Conservation (phyloP, 108 stramenopile species). For the Schizochytrium sp. region DNA sequence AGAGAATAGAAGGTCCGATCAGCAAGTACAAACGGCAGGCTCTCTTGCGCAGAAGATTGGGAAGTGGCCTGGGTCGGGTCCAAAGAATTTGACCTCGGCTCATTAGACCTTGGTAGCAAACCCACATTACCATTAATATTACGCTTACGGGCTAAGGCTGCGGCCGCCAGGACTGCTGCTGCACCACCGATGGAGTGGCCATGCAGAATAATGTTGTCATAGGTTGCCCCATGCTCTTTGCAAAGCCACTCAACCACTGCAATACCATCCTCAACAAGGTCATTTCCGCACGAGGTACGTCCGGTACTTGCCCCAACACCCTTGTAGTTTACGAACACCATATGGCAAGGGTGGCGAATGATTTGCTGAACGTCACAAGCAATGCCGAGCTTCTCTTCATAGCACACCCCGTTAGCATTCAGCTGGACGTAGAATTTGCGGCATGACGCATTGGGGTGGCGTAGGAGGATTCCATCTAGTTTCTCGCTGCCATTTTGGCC, state of each 20-base stretch:
- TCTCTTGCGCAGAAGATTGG: background rate
- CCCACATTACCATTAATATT: no score
- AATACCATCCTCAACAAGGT: constrained; percentile 2
- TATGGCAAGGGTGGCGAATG: background rate
- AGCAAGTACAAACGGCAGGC: constrained; percentile 27
- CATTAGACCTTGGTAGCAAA: no score
- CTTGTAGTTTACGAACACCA: constrained; percentile 22
- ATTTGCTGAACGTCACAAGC: constrained; percentile 9
- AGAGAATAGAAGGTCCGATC: constrained; percentile 38
- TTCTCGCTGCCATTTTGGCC: background rate
- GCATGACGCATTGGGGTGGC: background rate
- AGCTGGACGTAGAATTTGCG: constrained; percentile 30
- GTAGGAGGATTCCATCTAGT: constrained; percentile 5
- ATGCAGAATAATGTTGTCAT: constrained; percentile 11
- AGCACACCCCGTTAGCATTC: constrained; percentile 51
- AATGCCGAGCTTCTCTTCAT: constrained; percentile 29
- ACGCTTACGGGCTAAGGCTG: background rate
- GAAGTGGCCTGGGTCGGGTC: background rate
- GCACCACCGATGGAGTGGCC: constrained; percentile 54
- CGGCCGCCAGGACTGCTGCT: constrained; percentile 42
- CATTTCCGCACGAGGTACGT: background rate
- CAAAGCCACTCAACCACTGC: constrained; percentile 54
- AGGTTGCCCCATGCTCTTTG: background rate
- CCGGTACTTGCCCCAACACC: constrained; percentile 36
- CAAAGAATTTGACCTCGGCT: no score